A percentile compares a stretch with the other conserved stretches of the same genome.
Evolutionary conservation across 768 basidiomycete genomes (phyloP).

Genomic region (Coprinellus micaceus): DNA sequence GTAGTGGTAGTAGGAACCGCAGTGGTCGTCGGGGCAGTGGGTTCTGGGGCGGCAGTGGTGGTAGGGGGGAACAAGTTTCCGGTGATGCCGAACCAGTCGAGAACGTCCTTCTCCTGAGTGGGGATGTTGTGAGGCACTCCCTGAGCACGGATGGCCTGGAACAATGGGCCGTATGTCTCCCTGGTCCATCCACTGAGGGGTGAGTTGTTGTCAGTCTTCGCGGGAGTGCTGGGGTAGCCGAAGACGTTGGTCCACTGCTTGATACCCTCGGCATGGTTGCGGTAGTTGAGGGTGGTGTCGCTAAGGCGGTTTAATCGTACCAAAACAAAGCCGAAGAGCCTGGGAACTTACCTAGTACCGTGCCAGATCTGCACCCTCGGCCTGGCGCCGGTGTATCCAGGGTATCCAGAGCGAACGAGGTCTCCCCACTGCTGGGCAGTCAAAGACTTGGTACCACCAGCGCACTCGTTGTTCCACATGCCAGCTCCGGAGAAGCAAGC

Average conservation of each 20-base stretch:
- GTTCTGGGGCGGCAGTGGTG: constrained; percentile 14
- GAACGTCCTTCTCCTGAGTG: constrained; percentile 41
- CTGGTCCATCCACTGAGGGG: constrained; percentile 45
- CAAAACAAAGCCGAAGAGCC: not conserved
- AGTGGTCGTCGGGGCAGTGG: constrained; percentile 15
- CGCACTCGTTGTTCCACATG: constrained; percentile 47
- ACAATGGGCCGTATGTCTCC: constrained; percentile 44
- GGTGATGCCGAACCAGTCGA: constrained; percentile 47
- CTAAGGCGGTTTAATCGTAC: not conserved
- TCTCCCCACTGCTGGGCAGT: constrained; percentile 50
- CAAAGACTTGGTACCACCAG: constrained; percentile 38
- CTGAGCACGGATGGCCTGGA: constrained; percentile 47
- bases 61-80: constrained; percentile 18
- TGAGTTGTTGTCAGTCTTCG: constrained; percentile 33
- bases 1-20: constrained; percentile 4
- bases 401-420: constrained; percentile 43
- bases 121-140: constrained; percentile 53
- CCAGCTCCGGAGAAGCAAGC: constrained; percentile 50
- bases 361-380: constrained; percentile 55
- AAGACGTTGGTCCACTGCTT: constrained; percentile 58
- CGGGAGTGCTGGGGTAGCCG: constrained; percentile 39
- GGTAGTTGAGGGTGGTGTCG: constrained; percentile 47
- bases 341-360: constrained; percentile 39
- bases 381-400: constrained; percentile 47
- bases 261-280: constrained; percentile 49